phyloP scores from a whole-genome alignment of 2,329 filamentous ascomycete species.

The Aspergillus chevalieri region DNA sequence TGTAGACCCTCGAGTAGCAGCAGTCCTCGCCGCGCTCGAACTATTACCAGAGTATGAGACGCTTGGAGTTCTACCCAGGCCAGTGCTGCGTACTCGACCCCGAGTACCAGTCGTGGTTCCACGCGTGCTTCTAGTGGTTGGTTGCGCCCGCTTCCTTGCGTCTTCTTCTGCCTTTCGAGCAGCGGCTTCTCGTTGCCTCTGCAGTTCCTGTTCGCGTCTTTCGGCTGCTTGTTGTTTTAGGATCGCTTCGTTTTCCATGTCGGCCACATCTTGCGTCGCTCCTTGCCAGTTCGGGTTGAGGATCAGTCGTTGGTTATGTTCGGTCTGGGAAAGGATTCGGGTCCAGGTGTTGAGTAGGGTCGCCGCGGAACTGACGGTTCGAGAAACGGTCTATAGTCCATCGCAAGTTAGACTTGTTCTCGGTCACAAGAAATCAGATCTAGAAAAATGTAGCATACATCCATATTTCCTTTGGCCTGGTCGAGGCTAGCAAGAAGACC shows the following conservation, averaged over 20 bases:
- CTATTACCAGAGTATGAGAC: slow-evolving; percentile 21
- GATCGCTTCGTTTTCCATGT: slow-evolving; percentile 73
- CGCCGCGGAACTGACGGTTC: slow-evolving; percentile 80
- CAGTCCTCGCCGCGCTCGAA: slow-evolving; percentile 21
- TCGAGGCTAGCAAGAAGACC: slow-evolving; percentile 41
- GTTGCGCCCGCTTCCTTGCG: slow-evolving; percentile 33
- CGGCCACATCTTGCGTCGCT: slow-evolving; percentile 75
- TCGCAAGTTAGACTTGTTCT: not conserved
- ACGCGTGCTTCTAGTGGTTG: slow-evolving; percentile 28
- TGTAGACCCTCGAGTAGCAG: slow-evolving; percentile 23
- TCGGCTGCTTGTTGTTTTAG: slow-evolving; percentile 71
- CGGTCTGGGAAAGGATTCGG: slow-evolving; percentile 89
- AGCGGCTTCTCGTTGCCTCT: slow-evolving; percentile 67
- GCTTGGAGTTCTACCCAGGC: slow-evolving; percentile 32
- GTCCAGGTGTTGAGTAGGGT: slow-evolving; percentile 93
- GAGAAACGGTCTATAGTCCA: slow-evolving; percentile 63
- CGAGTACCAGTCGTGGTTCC: slow-evolving; percentile 19
- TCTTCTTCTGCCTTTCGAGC: slow-evolving; percentile 47
- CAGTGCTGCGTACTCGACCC: slow-evolving; percentile 29
- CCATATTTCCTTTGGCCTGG: slow-evolving; percentile 46
- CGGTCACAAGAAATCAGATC: not conserved
- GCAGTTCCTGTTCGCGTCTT: slow-evolving; percentile 69
- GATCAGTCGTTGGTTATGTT: slow-evolving; percentile 91
- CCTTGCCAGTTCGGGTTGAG: slow-evolving; percentile 87
- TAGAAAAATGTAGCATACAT: slow-evolving; percentile 26